These are phyloP conservation scores for Stellera chamaejasme DNA, from an alignment of 345 rosid genomes.

Conservation along the genomic window DNA sequence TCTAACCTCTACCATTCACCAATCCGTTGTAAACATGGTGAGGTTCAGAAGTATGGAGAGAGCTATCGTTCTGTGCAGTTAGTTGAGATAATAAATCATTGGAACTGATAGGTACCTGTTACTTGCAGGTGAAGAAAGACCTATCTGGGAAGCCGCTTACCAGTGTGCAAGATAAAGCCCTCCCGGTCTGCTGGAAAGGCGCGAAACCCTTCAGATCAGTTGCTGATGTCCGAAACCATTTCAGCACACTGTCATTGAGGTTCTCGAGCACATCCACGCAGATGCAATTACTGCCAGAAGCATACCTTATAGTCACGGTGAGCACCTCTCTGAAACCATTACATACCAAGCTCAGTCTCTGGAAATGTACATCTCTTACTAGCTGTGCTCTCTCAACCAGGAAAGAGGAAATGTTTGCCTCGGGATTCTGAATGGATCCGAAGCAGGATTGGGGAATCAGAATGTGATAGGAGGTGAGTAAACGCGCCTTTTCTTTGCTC, in stretches of 20 bases:
- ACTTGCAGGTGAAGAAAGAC: conserved; percentile 12
- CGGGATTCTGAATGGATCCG: conserved; percentile 17
- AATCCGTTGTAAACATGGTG: conserved; percentile 48
- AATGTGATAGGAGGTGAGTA: conserved; percentile 23
- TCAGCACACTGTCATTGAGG: conserved; percentile 12
- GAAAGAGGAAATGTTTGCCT: conserved; percentile 18
- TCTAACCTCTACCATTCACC: conserved; percentile 44
- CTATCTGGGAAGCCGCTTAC: conserved; percentile 5
- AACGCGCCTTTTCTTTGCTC: neutral
- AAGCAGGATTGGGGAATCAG: conserved; percentile 7
- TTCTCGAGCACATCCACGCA: conserved; percentile 9
- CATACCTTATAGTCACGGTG: conserved; percentile 21
- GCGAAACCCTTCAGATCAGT: conserved; percentile 4
- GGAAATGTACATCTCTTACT: neutral
- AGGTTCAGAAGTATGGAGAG: conserved; percentile 4
- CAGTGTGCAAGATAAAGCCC: conserved; percentile 8
- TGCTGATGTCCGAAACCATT: conserved; percentile 11
- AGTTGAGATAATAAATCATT: neutral
- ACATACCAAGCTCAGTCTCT: neutral
- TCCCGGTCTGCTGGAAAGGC: conserved; percentile 23
- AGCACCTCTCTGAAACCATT: conserved; percentile 3
- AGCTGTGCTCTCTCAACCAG: conserved; percentile 14
- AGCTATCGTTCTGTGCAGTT: neutral
- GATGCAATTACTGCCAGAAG: conserved; percentile 14
- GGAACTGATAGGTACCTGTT: neutral